phyloP scores from a whole-genome alignment of 1,284 basidiomycete genomes.

The Rhodotorula mucilaginosa region DNA sequence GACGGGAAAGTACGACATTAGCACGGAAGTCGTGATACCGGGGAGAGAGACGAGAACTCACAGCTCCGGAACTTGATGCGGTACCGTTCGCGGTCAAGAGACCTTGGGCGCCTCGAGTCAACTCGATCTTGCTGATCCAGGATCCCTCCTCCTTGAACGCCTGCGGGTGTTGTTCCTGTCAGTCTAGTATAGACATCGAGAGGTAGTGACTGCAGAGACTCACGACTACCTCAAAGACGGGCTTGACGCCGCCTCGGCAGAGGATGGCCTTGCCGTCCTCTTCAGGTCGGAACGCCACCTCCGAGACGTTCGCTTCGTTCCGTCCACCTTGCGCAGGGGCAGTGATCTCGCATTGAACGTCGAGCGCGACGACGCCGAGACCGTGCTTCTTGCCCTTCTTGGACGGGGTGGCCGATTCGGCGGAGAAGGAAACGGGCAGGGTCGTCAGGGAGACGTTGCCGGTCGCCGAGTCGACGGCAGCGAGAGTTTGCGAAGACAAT shows the following conservation, averaged over 20 bases:
- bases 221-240: constrained; percentile 34
- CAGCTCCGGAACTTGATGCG: constrained; percentile 53
- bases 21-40: too few relatives aligned
- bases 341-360: constrained; percentile 19
- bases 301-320: constrained; percentile 17
- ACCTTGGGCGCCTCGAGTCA: constrained; percentile 16
- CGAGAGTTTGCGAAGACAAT: constrained; percentile 16
- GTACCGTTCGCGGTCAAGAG: constrained; percentile 26
- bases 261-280: constrained; percentile 21
- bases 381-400: constrained; percentile 34
- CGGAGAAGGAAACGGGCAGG: constrained; percentile 21
- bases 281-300: constrained; percentile 20
- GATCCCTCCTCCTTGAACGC: constrained; percentile 28
- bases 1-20: background rate
- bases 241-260: constrained; percentile 37
- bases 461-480: constrained; percentile 32
- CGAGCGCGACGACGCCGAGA: constrained; percentile 28
- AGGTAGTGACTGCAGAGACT: background rate
- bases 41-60: constrained; percentile 53
- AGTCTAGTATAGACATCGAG: background rate
- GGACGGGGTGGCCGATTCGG: constrained; percentile 2
- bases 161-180: background rate
- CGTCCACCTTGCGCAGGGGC: constrained; percentile 14
- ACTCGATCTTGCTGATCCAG: constrained; percentile 28
- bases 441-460: constrained; percentile 29